These are phyloP conservation scores for Actinomucor elegans DNA, from an alignment of 371 early-diverging fungal species.

Conservation along the genomic window DNA sequence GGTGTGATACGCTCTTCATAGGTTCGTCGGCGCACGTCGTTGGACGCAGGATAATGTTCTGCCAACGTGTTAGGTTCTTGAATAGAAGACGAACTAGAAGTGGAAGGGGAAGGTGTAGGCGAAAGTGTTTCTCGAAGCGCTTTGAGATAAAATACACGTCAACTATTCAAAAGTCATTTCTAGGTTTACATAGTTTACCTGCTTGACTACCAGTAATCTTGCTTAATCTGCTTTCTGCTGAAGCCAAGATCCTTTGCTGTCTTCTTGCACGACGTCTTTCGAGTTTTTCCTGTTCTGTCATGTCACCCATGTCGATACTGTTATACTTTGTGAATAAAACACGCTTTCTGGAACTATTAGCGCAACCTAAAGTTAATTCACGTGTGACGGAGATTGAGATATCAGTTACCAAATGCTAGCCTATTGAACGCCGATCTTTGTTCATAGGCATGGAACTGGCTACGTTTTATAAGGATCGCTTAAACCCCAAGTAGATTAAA, in stretches of 20 bases:
- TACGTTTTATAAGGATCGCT: too few species aligned
- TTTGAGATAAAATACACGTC: too few species aligned
- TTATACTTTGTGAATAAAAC: too few species aligned
- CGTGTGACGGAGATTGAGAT: too few species aligned
- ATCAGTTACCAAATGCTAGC: too few species aligned
- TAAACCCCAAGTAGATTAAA: too few species aligned
- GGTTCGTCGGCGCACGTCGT: constrained; percentile 16
- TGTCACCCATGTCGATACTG: constrained; percentile 34
- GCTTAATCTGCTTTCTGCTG: constrained; percentile 55
- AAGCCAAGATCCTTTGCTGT: constrained; percentile 59
- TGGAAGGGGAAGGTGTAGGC: constrained; percentile 35
- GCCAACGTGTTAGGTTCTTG: constrained; percentile 11
- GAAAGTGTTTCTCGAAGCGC: constrained; percentile 26
- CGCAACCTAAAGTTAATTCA: too few species aligned
- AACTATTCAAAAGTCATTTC: too few species aligned
- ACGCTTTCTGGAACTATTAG: too few species aligned
- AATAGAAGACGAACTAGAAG: neutral
- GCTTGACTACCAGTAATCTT: constrained; percentile 57
- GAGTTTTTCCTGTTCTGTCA: constrained; percentile 54
- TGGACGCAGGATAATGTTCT: constrained; percentile 22
- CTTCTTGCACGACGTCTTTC: constrained; percentile 60
- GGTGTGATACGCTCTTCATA: constrained; percentile 11
- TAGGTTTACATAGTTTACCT: constrained; percentile 24
- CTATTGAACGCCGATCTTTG: too few species aligned
- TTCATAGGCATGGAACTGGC: too few species aligned